A percentile compares a stretch with the other conserved stretches of the same genome.
phyloP scores from a whole-genome alignment of 192 early-diverging fungal species.

The Chytriomyces sp. region DNA sequence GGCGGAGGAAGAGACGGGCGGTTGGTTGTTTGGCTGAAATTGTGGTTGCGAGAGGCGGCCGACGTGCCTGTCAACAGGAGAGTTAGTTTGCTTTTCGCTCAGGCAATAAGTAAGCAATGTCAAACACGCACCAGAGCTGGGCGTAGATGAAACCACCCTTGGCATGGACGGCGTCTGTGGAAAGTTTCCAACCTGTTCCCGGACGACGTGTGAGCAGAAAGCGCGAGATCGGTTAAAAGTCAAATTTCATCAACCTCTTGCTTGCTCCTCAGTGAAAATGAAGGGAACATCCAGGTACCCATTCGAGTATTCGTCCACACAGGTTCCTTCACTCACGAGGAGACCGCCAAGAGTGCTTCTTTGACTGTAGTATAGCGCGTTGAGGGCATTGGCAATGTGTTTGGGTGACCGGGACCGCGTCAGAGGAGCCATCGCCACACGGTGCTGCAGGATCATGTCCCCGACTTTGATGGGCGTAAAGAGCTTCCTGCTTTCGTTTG shows the following conservation, averaged over 20 bases:
- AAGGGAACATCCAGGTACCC: conserved; percentile 25
- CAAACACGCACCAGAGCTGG: conserved; percentile 55
- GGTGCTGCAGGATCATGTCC: conserved; percentile 39
- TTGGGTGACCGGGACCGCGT: conserved; percentile 41
- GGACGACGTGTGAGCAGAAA: conserved; percentile 45
- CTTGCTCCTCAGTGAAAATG: conserved; percentile 13
- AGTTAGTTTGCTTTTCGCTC: not conserved
- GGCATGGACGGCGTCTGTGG: conserved; percentile 58
- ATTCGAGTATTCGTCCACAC: conserved; percentile 13
- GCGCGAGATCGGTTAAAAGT: conserved; percentile 20
- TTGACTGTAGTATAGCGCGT: conserved; percentile 49
- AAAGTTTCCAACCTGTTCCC: conserved; percentile 49
- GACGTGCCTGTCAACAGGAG: conserved; percentile 28
- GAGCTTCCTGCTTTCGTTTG: too few species aligned
- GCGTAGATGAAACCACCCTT: conserved; percentile 57
- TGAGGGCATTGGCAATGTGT: conserved; percentile 40
- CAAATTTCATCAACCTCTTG: not conserved
- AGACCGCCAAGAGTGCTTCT: conserved; percentile 50
- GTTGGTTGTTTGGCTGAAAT: conserved; percentile 29
- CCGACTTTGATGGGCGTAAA: conserved; percentile 46
- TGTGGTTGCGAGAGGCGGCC: conserved; percentile 35
- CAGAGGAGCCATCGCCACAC: conserved; percentile 46
- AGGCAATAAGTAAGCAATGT: not conserved
- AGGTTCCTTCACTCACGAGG: conserved; percentile 47
- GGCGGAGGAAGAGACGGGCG: conserved; percentile 41